These are phyloP conservation scores for Parascedosporium putredinis DNA, from an alignment of 2,329 filamentous ascomycete genomes.

Conservation along the genomic window DNA sequence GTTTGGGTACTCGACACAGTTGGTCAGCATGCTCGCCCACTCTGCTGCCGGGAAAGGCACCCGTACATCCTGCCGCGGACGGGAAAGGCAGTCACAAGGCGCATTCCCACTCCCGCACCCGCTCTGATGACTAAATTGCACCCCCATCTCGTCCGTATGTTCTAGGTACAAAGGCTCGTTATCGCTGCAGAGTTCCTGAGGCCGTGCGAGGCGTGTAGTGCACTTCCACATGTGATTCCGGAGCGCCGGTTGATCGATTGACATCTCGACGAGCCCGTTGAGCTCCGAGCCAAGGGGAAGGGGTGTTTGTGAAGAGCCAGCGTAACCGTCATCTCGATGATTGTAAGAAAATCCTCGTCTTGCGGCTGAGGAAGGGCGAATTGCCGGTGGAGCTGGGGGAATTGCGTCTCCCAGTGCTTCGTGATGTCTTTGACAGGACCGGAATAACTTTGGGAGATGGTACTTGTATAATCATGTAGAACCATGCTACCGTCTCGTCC, in stretches of 20 bases:
- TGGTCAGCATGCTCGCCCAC: conserved; percentile 49
- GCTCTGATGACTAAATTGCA: conserved; percentile 36
- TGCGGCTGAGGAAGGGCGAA: conserved; percentile 34
- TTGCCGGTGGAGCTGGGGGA: conserved; percentile 43
- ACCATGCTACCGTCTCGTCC: conserved; percentile 38
- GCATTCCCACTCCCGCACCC: conserved; percentile 37
- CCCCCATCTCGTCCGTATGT: conserved; percentile 38
- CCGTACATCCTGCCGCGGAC: conserved; percentile 37
- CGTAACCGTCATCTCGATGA: conserved; percentile 52
- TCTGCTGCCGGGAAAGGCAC: conserved; percentile 48
- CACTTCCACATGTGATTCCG: conserved; percentile 51
- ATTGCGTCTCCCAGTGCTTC: conserved; percentile 46
- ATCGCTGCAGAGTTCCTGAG: conserved; percentile 39
- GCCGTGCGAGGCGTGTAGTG: conserved; percentile 46
- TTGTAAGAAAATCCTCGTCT: conserved; percentile 42
- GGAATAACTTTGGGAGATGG: conserved; percentile 43
- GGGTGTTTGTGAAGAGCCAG: conserved; percentile 47
- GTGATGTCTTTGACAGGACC: conserved; percentile 43
- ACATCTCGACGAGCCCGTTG: conserved; percentile 48
- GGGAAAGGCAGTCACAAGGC: conserved; percentile 40
- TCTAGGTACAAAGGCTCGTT: conserved; percentile 33
- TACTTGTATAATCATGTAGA: conserved; percentile 48
- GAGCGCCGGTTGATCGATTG: conserved; percentile 41
- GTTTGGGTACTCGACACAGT: conserved; percentile 42
- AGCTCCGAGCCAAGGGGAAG: conserved; percentile 50